These are phyloP conservation scores for Ophiostoma fasciatum DNA, from an alignment of 2,329 filamentous ascomycete genomes.

Conservation along the genomic window DNA sequence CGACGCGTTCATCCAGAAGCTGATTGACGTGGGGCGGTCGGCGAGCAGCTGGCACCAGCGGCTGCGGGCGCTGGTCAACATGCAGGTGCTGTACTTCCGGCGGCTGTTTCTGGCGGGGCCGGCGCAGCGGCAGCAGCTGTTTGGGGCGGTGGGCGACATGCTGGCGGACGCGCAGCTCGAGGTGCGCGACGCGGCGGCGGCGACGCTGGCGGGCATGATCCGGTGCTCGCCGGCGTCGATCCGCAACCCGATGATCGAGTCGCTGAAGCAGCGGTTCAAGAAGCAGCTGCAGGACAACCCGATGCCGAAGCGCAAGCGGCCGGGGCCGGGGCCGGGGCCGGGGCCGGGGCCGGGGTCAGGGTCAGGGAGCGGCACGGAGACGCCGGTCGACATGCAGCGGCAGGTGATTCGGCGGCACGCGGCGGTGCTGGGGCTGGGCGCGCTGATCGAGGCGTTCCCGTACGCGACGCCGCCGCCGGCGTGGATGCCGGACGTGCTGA, in stretches of 20 bases:
- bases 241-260: slow-evolving; percentile 60
- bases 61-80: slow-evolving; percentile 87
- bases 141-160: slow-evolving; percentile 92
- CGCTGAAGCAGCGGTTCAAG: slow-evolving; percentile 68
- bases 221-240: slow-evolving; percentile 76
- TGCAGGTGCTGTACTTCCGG: slow-evolving; percentile 97
- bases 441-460: slow-evolving; percentile 87
- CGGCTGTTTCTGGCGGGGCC: slow-evolving; percentile 75
- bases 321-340: slow-evolving; percentile 22
- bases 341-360: slow-evolving; percentile 21
- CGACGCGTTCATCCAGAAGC: slow-evolving; percentile 63
- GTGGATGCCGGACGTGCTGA: slow-evolving; percentile 90
- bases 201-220: slow-evolving; percentile 93
- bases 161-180: slow-evolving; percentile 82
- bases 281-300: slow-evolving; percentile 67
- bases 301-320: slow-evolving; percentile 57
- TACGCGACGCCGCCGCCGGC: slow-evolving; percentile 82
- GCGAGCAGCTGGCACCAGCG: slow-evolving; percentile 91
- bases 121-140: slow-evolving; percentile 63
- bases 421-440: slow-evolving; percentile 79
- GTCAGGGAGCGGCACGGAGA: slow-evolving; percentile 8
- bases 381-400: slow-evolving; percentile 50
- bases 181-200: slow-evolving; percentile 82
- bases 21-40: slow-evolving; percentile 76
- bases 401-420: slow-evolving; percentile 75